Evolutionary conservation across 2,329 filamentous ascomycete species (phyloP), one percentile per base, ranked within the genome.

Genomic region (Pseudonectria foliicola): DNA sequence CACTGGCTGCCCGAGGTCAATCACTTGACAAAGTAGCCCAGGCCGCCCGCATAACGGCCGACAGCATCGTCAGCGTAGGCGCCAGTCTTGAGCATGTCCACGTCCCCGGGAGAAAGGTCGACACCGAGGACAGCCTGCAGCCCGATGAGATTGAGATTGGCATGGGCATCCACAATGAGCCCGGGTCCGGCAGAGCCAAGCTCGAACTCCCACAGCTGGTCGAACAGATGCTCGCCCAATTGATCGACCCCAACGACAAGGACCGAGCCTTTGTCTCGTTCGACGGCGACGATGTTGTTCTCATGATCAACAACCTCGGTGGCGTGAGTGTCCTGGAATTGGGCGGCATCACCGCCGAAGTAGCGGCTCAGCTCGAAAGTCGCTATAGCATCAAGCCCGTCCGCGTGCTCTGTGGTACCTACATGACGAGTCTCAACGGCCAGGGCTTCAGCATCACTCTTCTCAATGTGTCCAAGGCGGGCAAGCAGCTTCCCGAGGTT

Each of bases 21-120:
- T 67, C 68, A 29, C 64, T 95, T 43, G 71, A 80, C 14, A 76
- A 94, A 37, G 85, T 93, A 3, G 74, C 80, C 40, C 68, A 71
- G 43, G 75, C 89, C 10, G 88, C 87, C 6, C 71, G 79, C 52
- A 63, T 87, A 32, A 75, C 77, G 3, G 80, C 85, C 3, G 70
- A 76, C 13, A 94, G 94, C 55, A 63, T 90, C 6, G 83, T 93
- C 24, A 88, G 83, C 27, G 85, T 95, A 14, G 90, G 89, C 12
- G 84, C 85, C 3, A 90, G 85, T 34, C 65, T 95, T 27, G 82
- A 84, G 44, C 89, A 94, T 56, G 89, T 95, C n/a, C 90, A 95
- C 55, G 85, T 95, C 1, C 90, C 90, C 0, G 89, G 90, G 4
- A 74, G 88, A 40, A 73, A 67, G 2, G 55, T 67, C 6, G 73